Conservation (phyloP, 176 grass and related monocot species). For the Musa schizocarpa region DNA sequence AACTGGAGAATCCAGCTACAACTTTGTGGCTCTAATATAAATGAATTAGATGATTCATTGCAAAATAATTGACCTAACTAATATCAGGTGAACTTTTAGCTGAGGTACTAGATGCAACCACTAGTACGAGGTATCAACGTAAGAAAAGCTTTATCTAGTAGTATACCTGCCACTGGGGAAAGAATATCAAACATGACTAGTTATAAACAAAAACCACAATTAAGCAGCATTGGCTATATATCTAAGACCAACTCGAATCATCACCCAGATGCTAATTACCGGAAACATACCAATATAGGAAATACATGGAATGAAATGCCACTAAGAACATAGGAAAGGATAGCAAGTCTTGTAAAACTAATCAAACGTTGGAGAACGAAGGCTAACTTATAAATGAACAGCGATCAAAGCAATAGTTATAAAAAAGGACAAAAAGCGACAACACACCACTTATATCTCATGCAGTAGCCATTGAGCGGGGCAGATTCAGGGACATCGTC, state of each 20-base stretch:
- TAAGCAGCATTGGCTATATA: too few species aligned
- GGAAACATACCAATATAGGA: neutral
- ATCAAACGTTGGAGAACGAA: neutral
- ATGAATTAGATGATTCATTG: too few species aligned
- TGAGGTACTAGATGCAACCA: neutral
- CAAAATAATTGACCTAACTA: neutral
- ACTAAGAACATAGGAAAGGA: neutral
- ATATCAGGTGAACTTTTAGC: neutral
- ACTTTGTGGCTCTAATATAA: too few species aligned
- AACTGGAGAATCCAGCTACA: too few species aligned
- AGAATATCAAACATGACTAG: too few species aligned
- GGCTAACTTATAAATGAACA: neutral
- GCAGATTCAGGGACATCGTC: slow-evolving; percentile 22
- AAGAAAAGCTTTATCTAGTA: neutral
- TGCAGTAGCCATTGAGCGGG: slow-evolving; percentile 19
- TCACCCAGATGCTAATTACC: neutral
- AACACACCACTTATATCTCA: slow-evolving; percentile 26
- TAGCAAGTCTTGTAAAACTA: too few species aligned
- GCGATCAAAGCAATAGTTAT: neutral
- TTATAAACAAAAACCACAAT: neutral
- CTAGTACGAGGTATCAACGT: neutral
- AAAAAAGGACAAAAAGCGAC: neutral
- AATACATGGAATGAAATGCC: neutral
- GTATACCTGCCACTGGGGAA: neutral
- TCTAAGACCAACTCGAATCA: neutral